Conservation (phyloP, 768 basidiomycete species). For the Guyanaporus albipodus region DNA sequence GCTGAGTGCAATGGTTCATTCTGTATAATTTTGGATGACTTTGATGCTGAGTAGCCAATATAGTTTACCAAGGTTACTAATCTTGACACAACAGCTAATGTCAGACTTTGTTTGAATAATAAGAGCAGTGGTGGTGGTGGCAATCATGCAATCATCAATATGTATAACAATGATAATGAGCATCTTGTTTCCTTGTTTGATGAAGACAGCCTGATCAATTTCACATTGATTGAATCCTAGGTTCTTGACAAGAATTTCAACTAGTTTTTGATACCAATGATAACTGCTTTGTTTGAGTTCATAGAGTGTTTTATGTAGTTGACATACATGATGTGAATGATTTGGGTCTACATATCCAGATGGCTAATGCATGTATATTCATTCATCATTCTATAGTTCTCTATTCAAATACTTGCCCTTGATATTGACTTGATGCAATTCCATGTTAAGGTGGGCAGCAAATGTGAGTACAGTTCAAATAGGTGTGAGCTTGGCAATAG, state of each 20-base stretch:
- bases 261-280: slow-evolving; percentile 8
- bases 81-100: background rate
- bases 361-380: too few relatives aligned
- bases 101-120: slow-evolving; percentile 4
- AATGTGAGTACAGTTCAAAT: too few relatives aligned
- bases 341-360: too few relatives aligned
- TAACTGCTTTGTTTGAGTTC: slow-evolving; percentile 3
- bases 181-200: background rate
- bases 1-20: background rate
- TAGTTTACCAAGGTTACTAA: slow-evolving; percentile 1
- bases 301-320: too few relatives aligned
- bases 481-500: too few relatives aligned
- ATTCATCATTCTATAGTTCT: too few relatives aligned
- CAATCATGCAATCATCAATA: slow-evolving; percentile 4
- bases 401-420: too few relatives aligned
- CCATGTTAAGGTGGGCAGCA: too few relatives aligned
- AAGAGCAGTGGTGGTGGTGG: background rate
- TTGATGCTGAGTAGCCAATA: slow-evolving; percentile 8
- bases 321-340: too few relatives aligned
- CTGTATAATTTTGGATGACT: background rate
- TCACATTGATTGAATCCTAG: background rate
- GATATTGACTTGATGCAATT: too few relatives aligned
- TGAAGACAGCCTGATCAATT: slow-evolving; percentile 4
- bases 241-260: background rate
- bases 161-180: background rate